Conservation (phyloP, 345 rosid genomes). For the Salix dunnii region DNA sequence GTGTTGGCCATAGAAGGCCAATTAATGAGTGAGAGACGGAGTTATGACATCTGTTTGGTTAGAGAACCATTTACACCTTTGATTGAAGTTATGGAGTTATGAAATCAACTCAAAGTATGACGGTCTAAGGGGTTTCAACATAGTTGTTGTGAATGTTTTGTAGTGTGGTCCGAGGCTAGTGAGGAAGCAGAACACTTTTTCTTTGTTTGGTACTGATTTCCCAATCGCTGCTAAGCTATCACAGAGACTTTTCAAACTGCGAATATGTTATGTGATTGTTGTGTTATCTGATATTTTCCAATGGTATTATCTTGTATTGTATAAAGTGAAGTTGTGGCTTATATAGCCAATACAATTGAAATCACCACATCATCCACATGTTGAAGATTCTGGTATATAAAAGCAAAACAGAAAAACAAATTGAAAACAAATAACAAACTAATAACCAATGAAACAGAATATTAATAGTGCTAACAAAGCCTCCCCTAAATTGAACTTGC, state of each 20-base stretch:
- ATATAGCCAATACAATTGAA: no score
- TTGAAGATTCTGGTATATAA: no score
- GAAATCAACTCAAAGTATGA: neutral
- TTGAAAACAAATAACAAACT: no score
- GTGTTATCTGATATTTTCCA: no score
- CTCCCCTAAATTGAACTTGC: no score
- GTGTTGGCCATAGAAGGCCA: neutral
- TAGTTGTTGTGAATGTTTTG: neutral
- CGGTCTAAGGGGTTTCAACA: neutral
- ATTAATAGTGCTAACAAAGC: no score
- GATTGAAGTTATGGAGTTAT: neutral
- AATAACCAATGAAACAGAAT: no score
- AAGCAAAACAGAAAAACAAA: no score
- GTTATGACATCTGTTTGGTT: neutral
- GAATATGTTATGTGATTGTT: neutral
- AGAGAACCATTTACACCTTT: neutral
- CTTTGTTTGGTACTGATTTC: neutral
- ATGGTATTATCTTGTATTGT: no score
- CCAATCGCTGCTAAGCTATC: neutral
- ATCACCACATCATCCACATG: no score
- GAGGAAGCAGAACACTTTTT: neutral
- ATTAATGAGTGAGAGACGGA: neutral
- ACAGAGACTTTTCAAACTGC: no score
- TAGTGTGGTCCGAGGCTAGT: neutral
- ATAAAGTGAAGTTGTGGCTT: no score